These are phyloP conservation scores for Ocimum tenuiflorum DNA, from an alignment of 257 asterid genomes.

Conservation along the genomic window DNA sequence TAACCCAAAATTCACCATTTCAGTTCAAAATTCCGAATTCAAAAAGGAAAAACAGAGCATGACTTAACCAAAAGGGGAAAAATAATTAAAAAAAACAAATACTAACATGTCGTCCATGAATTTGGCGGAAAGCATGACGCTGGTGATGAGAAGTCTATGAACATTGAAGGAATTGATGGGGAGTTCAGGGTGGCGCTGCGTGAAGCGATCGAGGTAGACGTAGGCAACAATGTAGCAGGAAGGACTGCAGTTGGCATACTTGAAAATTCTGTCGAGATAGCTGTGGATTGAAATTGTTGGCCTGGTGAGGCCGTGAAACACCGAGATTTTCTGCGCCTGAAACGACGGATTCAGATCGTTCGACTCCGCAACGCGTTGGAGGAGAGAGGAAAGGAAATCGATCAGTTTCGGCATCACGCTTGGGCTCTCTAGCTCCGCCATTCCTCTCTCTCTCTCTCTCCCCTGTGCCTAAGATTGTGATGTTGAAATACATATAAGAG, in stretches of 20 bases:
- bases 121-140: conserved; percentile 93
- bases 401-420: conserved; percentile 59
- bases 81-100: background rate
- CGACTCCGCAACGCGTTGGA: conserved; percentile 63
- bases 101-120: conserved; percentile 95
- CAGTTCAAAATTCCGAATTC: background rate
- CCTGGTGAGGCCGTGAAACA: conserved; percentile 68
- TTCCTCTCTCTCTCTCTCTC: background rate
- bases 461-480: conserved; percentile 14
- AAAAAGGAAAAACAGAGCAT: no score
- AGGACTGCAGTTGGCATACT: conserved; percentile 91
- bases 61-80: no score
- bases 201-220: conserved; percentile 82
- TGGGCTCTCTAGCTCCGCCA: conserved; percentile 69
- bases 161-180: conserved; percentile 76
- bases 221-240: conserved; percentile 87
- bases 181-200: conserved; percentile 61
- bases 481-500: conserved; percentile 23
- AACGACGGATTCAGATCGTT: conserved; percentile 47
- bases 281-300: conserved; percentile 71
- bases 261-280: conserved; percentile 71
- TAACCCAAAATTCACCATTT: background rate
- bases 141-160: conserved; percentile 79
- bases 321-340: conserved; percentile 55
- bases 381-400: conserved; percentile 68